Base-by-base conservation (phyloP, 192 early-diverging fungal genomes). In the Linnemannia exigua region DNA sequence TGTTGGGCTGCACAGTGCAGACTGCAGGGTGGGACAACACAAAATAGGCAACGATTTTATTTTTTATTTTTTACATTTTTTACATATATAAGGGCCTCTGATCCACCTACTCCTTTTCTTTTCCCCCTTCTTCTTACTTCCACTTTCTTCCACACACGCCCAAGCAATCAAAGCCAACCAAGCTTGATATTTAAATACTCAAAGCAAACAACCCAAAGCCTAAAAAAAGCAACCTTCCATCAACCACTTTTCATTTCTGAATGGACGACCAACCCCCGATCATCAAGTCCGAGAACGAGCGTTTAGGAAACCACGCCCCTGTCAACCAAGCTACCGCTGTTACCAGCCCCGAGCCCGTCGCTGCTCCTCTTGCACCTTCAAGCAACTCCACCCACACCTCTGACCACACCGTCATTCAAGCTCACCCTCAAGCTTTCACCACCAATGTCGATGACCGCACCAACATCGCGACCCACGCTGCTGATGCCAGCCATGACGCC, bases 21-120 rank as follows among this genome's bases (percentile, higher is more conserved):
- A n/a, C n/a, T n/a, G n/a, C n/a, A n/a, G 52, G 52, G 52, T 54
- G 52, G 52, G 52, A 54, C 52, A 54, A 54, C n/a, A n/a, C n/a
- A n/a, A n/a, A 54, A 17, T 9, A 54, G 52, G 52, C n/a, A 54
- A 54, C 52, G 52, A 54, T 54, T n/a, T n/a, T 25, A 25, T 54
- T 54, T 54, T 17, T 54, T 25, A 8, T 8, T 1, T 25, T 54
- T n/a, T 25, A 25, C 0, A n/a, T 54, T 7, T 4, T 9, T 2
- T n/a, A 54, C 52, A 54, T 54, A 54, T 54, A 54, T 25, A 54
- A 54, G 7, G 22, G 52, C 2, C 52, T n/a, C 52, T 19, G 19
- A 25, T 54, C n/a, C 22, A 54, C 25, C 52, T 22, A n/a, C 5
- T n/a, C 16, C 0, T 22, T 14, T 52, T 5, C n/a, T 16, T 9